These are phyloP conservation scores for Globisporangium nunn DNA, from an alignment of 352 stramenopile species.

Conservation along the genomic window DNA sequence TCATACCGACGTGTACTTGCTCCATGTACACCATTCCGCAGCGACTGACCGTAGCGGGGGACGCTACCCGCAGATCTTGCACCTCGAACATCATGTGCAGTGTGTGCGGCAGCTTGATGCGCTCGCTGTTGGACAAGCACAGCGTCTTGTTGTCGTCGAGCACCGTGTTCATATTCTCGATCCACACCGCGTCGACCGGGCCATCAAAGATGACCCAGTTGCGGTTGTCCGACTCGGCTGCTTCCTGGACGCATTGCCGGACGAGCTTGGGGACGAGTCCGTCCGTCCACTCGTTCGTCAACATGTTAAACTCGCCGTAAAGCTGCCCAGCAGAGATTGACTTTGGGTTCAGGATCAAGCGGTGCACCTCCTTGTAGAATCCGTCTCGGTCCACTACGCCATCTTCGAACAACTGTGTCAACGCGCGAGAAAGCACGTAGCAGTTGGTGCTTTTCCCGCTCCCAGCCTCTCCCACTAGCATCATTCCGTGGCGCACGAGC, in stretches of 20 bases:
- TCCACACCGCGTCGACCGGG: slow-evolving; percentile 89
- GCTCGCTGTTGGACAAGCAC: slow-evolving; percentile 81
- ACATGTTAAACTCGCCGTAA: slow-evolving; percentile 91
- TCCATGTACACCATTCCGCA: slow-evolving; percentile 93
- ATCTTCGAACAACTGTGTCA: slow-evolving; percentile 73
- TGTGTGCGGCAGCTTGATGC: slow-evolving; percentile 80
- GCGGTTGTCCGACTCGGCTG: slow-evolving; percentile 67
- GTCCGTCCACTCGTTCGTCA: slow-evolving; percentile 95
- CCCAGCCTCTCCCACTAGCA: slow-evolving; percentile 90
- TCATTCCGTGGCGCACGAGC: slow-evolving; percentile 91
- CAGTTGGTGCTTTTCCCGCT: slow-evolving; percentile 87
- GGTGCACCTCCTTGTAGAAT: slow-evolving; percentile 85
- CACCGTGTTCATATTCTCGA: slow-evolving; percentile 91
- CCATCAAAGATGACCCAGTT: slow-evolving; percentile 92
- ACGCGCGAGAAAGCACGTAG: slow-evolving; percentile 61
- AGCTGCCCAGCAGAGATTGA: slow-evolving; percentile 94
- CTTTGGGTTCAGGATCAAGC: slow-evolving; percentile 92
- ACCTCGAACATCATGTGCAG: slow-evolving; percentile 94
- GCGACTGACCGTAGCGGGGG: slow-evolving; percentile 83
- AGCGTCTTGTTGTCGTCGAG: slow-evolving; percentile 87
- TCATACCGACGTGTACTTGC: slow-evolving; percentile 78
- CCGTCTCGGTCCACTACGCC: slow-evolving; percentile 77
- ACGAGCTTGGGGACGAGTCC: slow-evolving; percentile 91
- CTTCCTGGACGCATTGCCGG: slow-evolving; percentile 78
- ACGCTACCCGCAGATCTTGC: slow-evolving; percentile 84